Conservation (phyloP, 352 stramenopile genomes). For the Phytopythium delawarense region DNA sequence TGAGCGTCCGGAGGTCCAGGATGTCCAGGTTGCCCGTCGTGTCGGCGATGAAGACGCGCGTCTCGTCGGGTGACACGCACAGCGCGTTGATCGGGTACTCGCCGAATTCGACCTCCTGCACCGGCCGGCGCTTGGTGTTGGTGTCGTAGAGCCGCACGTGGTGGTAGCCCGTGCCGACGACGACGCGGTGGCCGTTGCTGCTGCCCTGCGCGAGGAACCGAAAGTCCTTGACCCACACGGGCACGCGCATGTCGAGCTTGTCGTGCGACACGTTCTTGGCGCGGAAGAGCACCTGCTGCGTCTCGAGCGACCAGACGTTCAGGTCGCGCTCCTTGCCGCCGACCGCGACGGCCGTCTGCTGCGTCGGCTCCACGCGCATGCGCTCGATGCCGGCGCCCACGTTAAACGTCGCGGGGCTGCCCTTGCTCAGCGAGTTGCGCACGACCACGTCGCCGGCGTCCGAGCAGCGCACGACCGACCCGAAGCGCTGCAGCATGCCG, state of each 20-base stretch:
- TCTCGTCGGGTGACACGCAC: constrained; percentile 71
- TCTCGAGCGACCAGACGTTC: constrained; percentile 81
- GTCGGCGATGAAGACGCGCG: constrained; percentile 83
- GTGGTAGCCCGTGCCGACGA: constrained; percentile 74
- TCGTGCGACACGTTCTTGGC: constrained; percentile 87
- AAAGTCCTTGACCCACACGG: constrained; percentile 87
- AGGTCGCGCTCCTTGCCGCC: constrained; percentile 84
- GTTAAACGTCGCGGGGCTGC: constrained; percentile 47
- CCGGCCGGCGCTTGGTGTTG: constrained; percentile 75
- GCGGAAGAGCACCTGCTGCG: constrained; percentile 65
- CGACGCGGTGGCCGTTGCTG: constrained; percentile 65
- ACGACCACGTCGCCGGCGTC: constrained; percentile 49
- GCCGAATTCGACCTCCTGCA: constrained; percentile 68
- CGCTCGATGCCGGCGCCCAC: constrained; percentile 42
- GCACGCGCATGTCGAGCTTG: constrained; percentile 85
- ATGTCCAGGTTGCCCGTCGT: constrained; percentile 87
- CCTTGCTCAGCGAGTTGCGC: constrained; percentile 37
- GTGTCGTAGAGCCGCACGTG: constrained; percentile 87
- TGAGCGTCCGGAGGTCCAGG: constrained; percentile 87
- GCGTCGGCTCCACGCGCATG: constrained; percentile 45
- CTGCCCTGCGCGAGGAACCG: constrained; percentile 50
- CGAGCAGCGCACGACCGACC: constrained; percentile 68
- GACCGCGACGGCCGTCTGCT: constrained; percentile 58
- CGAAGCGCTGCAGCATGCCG: constrained; percentile 50
- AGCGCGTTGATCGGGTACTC: constrained; percentile 73